Percentiles rank a stretch among this genome's conserved stretches.
phyloP scores from a whole-genome alignment of 352 stramenopile species.

The Pythium brassicae region DNA sequence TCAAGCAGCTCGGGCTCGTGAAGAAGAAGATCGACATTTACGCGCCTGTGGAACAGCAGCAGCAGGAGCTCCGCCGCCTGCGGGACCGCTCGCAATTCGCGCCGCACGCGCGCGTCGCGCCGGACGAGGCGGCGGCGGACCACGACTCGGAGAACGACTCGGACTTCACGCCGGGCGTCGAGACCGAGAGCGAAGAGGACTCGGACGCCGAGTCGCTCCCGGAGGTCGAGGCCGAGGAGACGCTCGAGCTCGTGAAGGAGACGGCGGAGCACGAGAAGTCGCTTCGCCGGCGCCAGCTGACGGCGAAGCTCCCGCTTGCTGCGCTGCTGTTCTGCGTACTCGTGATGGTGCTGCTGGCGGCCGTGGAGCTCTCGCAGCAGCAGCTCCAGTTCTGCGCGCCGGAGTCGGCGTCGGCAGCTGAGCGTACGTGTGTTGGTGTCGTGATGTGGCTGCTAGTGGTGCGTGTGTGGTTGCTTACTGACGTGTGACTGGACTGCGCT shows the following conservation, averaged over 20 bases:
- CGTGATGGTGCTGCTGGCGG: constrained; percentile 42
- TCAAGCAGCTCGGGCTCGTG: constrained; percentile 67
- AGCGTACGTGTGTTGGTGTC: constrained; percentile 5
- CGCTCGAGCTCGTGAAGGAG: constrained; percentile 36
- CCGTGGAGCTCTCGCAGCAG: constrained; percentile 42
- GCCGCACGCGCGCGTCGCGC: constrained; percentile 25
- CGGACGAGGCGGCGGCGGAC: constrained; percentile 29
- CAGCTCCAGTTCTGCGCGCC: constrained; percentile 43
- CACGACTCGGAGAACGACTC: constrained; percentile 61
- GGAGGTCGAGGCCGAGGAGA: constrained; percentile 47
- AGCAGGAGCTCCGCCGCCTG: constrained; percentile 56
- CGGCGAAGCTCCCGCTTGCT: constrained; percentile 20
- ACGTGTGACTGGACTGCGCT: too few species aligned
- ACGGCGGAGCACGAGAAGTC: constrained; percentile 28
- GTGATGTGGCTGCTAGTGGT: not conserved
- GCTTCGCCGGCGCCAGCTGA: not conserved
- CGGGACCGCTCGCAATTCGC: constrained; percentile 55
- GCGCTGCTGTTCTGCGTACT: constrained; percentile 35
- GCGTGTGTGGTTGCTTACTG: not conserved
- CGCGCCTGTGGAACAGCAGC: constrained; percentile 53
- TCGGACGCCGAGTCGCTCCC: constrained; percentile 34
- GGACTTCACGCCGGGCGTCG: constrained; percentile 40
- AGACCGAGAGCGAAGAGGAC: constrained; percentile 30
- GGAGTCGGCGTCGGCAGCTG: constrained; percentile 28
- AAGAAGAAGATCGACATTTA: constrained; percentile 83